Base-by-base conservation (phyloP, 164 flowering plant genomes). In the Euptelea pleiosperma region DNA sequence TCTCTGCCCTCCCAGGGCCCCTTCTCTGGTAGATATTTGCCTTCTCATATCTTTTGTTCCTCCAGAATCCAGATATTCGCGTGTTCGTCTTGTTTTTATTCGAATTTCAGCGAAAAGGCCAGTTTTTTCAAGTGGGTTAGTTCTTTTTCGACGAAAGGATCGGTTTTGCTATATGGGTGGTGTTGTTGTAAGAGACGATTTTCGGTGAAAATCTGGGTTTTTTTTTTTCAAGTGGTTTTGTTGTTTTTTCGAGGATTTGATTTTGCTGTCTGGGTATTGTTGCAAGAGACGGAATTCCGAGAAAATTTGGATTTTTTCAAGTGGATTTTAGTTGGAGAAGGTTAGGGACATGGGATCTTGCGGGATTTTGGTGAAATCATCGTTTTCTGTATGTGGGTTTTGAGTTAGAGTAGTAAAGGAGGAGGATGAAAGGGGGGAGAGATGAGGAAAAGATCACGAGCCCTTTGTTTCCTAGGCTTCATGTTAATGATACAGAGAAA, bases 381-480 rank as follows among this genome's bases (percentile, higher is more conserved):
- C 18, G 45, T 39, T 25, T 56, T 51, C 18, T 54, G 55, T 11
- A n/a, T 29, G 53, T 42, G 43, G 40, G 36, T 9, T 29, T 58
- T 52, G 36, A 24, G 44, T 43, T n/a, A 46, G 46, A 42, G 60
- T 16, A 31, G 8, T 50, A 33, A 15, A 44, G 29, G 21, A 30
- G 39, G 37, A 79, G 66, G 77, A 78, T 72, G 75, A 72, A 75
- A 44, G 72, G 73, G 8, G 83, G 72, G 40, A 79, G 75, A 72
- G 86, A 80, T 55, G 83, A 67, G 60, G 58, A 80, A 34, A 84
- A 70, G 60, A n/a, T 50, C 30, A 55, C 57, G 58, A 74, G 74
- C 15, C 88, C 91, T 43, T 47, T 87, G 84, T 89, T 87, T 69
- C 97, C 94, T 3, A 79, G 91, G 80, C 76, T 87, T 58, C 91